Base-by-base conservation (phyloP, 495 filamentous ascomycete genomes). In the Penicillium cataractarum region DNA sequence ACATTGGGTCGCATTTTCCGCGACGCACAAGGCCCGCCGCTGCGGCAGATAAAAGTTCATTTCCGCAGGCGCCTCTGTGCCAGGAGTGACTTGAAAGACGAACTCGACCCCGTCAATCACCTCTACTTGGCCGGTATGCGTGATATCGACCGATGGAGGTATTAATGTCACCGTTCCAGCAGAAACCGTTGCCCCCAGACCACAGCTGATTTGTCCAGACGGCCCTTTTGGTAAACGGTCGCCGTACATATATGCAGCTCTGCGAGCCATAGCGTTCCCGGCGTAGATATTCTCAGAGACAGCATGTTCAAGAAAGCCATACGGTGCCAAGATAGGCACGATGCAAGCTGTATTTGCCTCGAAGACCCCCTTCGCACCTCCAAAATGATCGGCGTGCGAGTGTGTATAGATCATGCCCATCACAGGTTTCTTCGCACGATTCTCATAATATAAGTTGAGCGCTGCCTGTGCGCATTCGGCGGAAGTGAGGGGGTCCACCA, bases 1-100 rank as follows among this genome's bases (percentile, higher is more conserved):
- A 39, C 42, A 50, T 15, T 73, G 67, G 6, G 63, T 70, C 6
- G 67, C 67, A 29, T 55, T 50, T 37, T 73, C 70, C 0, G 70
- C 63, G 4, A 62, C 55, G 39, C 52, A 66, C 17, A 73, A 52
- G 1, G 70, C 62, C 33, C 56, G 53, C 15, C 19, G 42, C 17
- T 53, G 46, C 2, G 70, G 70, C 13, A 73, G 62, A 40, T 65
- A 65, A 29, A 73, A 59, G 32, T 61, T 60, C 61, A 73, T 68
- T 39, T 73, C 67, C 3, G 70, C 53, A 0, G 70, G 67, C 9
- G 70, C 70, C 31, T 73, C 70, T 1, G 70, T 70, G 0, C 56
- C 70, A 2, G 70, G 70, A 1, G 57, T 59, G 55, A 73, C 60
- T 50, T 73, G 70, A 50, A 71, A 71, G 6, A 40, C 24, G 0